Base-by-base conservation (phyloP, 1,284 basidiomycete genomes). In the Puccinia hordei region DNA sequence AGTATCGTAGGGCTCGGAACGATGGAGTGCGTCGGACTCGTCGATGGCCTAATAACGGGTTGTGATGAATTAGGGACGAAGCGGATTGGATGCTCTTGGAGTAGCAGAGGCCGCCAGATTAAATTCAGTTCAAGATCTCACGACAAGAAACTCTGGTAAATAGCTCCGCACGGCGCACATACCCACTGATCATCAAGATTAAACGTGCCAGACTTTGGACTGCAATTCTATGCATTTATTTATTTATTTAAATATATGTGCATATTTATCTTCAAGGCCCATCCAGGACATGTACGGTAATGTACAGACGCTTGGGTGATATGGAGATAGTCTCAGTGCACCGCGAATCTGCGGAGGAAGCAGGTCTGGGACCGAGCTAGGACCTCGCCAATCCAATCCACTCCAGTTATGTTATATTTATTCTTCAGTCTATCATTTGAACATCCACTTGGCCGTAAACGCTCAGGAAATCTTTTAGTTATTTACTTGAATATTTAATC, bases 111-210 rank as follows among this genome's bases (percentile, higher is more conserved):
- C 41, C 13, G 46, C 46, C 4, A 24, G 24, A 55, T 55, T 12
- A 55, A 55, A n/a, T 55, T 2, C n/a, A 24, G 53, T 27, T 55
- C 53, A 55, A 27, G 53, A 27, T 55, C 53, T 55, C 53, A 55
- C 53, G 53, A 55, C 53, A 19, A 15, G 24, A 10, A 24, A 17
- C 17, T 49, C 10, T 49, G 15, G 17, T 55, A 55, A 24, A 55
- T n/a, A 55, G n/a, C 53, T 55, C 53, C 53, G 53, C 53, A 55
- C 53, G 53, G n/a, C 53, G 53, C 53, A 55, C 53, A 55, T 24
- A n/a, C 53, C 19, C 53, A 55, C 53, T 27, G 53, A n/a, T n/a
- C n/a, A n/a, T 3, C 53, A 55, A 12, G 38, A 55, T 55, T n/a
- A n/a, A 55, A 55, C 53, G n/a, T 55, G 53, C 53, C n/a, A 12